Evolutionary conservation across 495 filamentous ascomycete species (phyloP).

Genomic region (Echria macrotheca): DNA sequence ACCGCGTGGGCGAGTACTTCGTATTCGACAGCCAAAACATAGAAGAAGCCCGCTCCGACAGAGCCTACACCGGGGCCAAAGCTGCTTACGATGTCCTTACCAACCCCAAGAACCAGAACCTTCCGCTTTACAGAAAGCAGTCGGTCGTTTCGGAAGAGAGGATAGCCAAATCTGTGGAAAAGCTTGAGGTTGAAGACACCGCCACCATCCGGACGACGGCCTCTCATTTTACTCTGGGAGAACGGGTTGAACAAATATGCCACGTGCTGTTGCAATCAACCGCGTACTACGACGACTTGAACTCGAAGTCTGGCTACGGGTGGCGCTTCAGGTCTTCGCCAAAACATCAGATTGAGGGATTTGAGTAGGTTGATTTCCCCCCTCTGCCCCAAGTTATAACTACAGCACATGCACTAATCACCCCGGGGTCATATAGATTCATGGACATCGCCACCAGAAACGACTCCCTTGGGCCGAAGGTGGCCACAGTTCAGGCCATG

Average conservation of each 20-base stretch:
- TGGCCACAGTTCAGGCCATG: background rate
- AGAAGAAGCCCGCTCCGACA: background rate
- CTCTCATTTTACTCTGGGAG: background rate
- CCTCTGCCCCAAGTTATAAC: background rate
- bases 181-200: background rate
- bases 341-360: background rate
- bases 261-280: background rate
- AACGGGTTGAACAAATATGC: background rate
- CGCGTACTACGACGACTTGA: background rate
- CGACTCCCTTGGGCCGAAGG: background rate
- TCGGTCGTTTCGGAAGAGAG: background rate
- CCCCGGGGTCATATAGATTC: background rate
- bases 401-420: background rate
- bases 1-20: background rate
- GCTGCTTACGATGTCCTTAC: background rate
- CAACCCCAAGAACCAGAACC: background rate
- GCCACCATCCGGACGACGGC: background rate
- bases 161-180: background rate
- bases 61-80: background rate
- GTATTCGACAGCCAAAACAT: background rate
- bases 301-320: background rate
- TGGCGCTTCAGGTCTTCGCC: background rate
- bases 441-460: background rate
- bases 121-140: background rate
- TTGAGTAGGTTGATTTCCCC: background rate